Percentiles rank a stretch among this genome's conserved stretches.
These are phyloP conservation scores for Stagonosporopsis vannaccii DNA, from an alignment of 2,329 filamentous ascomycete species.

Conservation along the genomic window DNA sequence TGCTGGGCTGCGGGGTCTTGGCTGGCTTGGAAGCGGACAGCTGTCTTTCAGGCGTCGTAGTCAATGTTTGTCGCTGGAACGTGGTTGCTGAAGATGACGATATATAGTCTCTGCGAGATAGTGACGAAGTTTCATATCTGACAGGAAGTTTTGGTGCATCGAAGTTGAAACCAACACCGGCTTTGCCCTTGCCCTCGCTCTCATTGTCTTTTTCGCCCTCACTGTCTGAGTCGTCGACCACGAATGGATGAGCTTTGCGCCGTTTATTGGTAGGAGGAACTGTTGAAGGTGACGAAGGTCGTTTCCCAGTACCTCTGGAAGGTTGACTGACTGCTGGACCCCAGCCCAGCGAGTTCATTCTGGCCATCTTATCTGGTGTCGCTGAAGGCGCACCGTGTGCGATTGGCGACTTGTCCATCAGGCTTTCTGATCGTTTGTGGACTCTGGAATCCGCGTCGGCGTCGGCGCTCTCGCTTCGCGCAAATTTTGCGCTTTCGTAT, in stretches of 20 bases:
- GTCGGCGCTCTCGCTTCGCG: background rate
- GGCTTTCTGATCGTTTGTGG: background rate
- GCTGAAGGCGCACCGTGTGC: background rate
- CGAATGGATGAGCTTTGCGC: background rate
- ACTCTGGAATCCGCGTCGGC: background rate
- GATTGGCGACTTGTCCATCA: background rate
- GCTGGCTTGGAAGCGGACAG: background rate
- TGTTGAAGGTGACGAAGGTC: background rate
- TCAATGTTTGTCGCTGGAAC: background rate
- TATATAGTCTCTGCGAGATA: background rate
- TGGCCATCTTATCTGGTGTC: background rate
- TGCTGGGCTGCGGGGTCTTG: background rate
- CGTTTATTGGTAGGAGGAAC: background rate
- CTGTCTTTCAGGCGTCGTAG: background rate
- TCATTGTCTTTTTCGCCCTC: background rate
- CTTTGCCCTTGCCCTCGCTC: background rate
- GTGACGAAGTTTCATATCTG: background rate
- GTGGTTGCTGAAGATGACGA: background rate
- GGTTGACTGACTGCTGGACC: background rate
- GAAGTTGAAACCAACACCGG: background rate
- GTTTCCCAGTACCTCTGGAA: background rate
- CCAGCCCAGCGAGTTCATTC: background rate
- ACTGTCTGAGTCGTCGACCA: background rate
- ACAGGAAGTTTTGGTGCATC: background rate
- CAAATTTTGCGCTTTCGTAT: background rate